Percentiles rank a stretch among this genome's conserved stretches.
Evolutionary conservation across 805 yeast genomes (phyloP).

Genomic region (Wickerhamomyces hampshirensis): DNA sequence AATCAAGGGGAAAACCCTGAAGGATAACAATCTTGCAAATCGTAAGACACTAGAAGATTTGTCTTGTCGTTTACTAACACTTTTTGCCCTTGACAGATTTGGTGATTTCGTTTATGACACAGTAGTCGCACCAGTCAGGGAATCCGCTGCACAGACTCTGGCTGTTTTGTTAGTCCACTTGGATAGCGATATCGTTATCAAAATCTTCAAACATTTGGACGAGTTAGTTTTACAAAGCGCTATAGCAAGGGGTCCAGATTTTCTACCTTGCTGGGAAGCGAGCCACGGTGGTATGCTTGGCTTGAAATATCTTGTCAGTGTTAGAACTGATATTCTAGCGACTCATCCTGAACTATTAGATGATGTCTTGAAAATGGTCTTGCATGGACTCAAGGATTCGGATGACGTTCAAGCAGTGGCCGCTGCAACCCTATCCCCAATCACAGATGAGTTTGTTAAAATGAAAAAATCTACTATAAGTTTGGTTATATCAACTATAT

Average conservation of each 20-base stretch:
- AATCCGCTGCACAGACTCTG: conserved; percentile 90
- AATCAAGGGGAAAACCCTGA: conserved; percentile 52
- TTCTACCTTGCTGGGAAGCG: conserved; percentile 85
- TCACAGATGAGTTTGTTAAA: conserved; percentile 80
- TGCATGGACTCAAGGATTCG: conserved; percentile 72
- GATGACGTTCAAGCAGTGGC: conserved; percentile 97
- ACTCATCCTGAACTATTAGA: conserved; percentile 52
- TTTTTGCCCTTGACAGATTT: conserved; percentile 89
- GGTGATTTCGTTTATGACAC: conserved; percentile 97
- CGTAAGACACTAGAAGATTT: conserved; percentile 76
- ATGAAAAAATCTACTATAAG: conserved; percentile 46
- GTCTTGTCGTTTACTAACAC: conserved; percentile 75
- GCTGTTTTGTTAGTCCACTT: conserved; percentile 85
- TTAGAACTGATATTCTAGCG: conserved; percentile 73
- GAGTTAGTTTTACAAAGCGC: conserved; percentile 64
- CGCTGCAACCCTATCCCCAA: conserved; percentile 88
- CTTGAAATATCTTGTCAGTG: conserved; percentile 84
- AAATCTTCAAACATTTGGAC: conserved; percentile 61
- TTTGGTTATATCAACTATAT: conserved; percentile 60
- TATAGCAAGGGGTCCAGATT: conserved; percentile 16
- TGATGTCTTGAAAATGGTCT: conserved; percentile 74
- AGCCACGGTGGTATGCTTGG: conserved; percentile 98
- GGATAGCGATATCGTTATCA: conserved; percentile 45
- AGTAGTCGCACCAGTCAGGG: conserved; percentile 97
- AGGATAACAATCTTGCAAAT: conserved; percentile 65